phyloP scores from a whole-genome alignment of 345 rosid species.

The Gossypium arboreum region DNA sequence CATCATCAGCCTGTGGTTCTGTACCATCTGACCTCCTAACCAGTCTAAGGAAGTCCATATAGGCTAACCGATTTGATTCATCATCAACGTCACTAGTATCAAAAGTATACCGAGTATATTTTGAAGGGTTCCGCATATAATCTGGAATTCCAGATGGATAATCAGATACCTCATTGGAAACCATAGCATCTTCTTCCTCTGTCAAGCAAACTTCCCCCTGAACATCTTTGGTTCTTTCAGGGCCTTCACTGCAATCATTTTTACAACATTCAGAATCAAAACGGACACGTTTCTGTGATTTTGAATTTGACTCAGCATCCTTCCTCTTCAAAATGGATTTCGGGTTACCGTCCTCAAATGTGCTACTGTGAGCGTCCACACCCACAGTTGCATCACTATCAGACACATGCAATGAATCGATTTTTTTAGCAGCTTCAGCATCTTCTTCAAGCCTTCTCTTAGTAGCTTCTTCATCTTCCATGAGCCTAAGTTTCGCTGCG shows the following conservation, averaged over 20 bases:
- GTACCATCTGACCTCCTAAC: slow-evolving; percentile 26
- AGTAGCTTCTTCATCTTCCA: slow-evolving; percentile 72
- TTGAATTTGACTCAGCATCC: slow-evolving; percentile 45
- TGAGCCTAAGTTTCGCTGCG: slow-evolving; percentile 64
- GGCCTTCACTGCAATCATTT: slow-evolving; percentile 19
- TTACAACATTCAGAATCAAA: slow-evolving; percentile 52
- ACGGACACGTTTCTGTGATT: slow-evolving; percentile 70
- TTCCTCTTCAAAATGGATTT: slow-evolving; percentile 77
- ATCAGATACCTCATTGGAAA: slow-evolving; percentile 24
- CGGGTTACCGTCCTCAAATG: slow-evolving; percentile 39
- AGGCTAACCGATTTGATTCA: slow-evolving; percentile 57
- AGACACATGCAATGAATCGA: slow-evolving; percentile 46
- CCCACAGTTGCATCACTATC: slow-evolving; percentile 27
- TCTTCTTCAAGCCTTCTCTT: slow-evolving; percentile 64
- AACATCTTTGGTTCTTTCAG: slow-evolving; percentile 32
- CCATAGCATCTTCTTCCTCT: slow-evolving; percentile 15
- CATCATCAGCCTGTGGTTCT: slow-evolving; percentile 28
- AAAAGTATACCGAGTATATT: slow-evolving; percentile 65
- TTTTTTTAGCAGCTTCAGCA: slow-evolving; percentile 57
- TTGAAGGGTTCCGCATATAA: slow-evolving; percentile 71
- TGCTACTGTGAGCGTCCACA: slow-evolving; percentile 13
- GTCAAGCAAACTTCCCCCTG: slow-evolving; percentile 22
- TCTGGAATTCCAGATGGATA: slow-evolving; percentile 52
- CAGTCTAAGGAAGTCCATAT: slow-evolving; percentile 52
- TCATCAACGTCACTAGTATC: slow-evolving; percentile 60